Base-by-base conservation (phyloP, 805 yeast genomes). In the Saccharomycopsis amapae region DNA sequence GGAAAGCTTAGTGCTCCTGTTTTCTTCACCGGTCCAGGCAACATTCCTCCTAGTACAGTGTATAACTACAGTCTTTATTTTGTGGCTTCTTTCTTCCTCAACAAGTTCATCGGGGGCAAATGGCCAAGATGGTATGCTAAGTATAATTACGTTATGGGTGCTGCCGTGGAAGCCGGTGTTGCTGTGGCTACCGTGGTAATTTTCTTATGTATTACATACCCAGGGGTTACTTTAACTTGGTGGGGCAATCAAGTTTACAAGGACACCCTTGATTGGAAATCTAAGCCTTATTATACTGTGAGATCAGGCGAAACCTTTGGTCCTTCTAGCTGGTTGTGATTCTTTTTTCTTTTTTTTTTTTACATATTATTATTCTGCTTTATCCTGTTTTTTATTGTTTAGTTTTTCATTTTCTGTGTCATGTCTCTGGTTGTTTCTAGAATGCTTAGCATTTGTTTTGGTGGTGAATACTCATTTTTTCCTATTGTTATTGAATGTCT, bases 1-100 rank as follows among this genome's bases (percentile, higher is more conserved):
- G 62, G 63, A 22, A 65, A 68, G 49, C 66, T 76, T 49, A 76
- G 75, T 47, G 74, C 80, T 2, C 85, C 88, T 0, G 79, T 81
- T 9, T 79, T 85, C 44, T 72, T 84, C 55, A 66, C 72, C 17
- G 72, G 76, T 5, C 62, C 75, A n/a, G 80, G 79, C 38, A 68
- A 70, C 53, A 76, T 81, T 55, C 89, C 90, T 13, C 89, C 90
- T 35, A 81, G 85, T 32, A 79, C 87, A 3, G 78, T 84, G 24
- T 80, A 79, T 60, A 79, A 78, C 59, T 79, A 78, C 60, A 72
- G 79, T 1, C 69, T 75, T 20, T 78, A 76, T 31, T 66, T 76
- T 41, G 60, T 64, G 2, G 54, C 72, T 45, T 71, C 78, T 6
- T 69, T 62, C 45, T 53, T 65, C 25, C 67, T 76, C 59, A 64